Base-by-base conservation (phyloP, 2,329 filamentous ascomycete genomes). In the Fusarium buxicola region DNA sequence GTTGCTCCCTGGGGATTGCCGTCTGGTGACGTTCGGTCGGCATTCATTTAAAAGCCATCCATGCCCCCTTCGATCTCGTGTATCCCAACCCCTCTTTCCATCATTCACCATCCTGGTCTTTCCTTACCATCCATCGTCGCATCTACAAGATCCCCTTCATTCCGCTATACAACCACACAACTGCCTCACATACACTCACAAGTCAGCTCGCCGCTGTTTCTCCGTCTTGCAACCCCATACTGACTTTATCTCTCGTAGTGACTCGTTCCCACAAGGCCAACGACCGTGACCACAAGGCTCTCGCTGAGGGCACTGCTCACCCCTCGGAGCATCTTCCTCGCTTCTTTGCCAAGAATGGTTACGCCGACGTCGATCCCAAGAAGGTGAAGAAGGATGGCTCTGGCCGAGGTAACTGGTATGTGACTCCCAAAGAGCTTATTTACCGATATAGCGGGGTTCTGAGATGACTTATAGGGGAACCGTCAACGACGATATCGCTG, bases 341-440 rank as follows among this genome's bases (percentile, higher is more conserved):
- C 74, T 98, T 91, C 86, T 98, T 98, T 77, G 92, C 87, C 78
- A 97, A 97, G 82, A 81, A 87, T 59, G 94, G 94, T 68, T 89
- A 90, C 74, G 82, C 87, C 71, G 93, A 93, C 74, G 83, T 84
- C 69, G 92, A 96, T 74, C 94, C 95, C 60, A 93, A 92, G 78
- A 95, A 96, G 84, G 89, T 91, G 75, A 99, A 99, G 89, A 99
- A 99, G 84, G 92, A 96, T 73, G 94, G 94, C 64, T 90, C 86
- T 69, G 94, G 94, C 69, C 94, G 92, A 79, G 92, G 91, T 75
- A 97, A 97, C 79, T 99, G 94, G 94, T 97, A 86, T 78, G 89
- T 73, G 21, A 39, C 12, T 16, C 21, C 31, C 48, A 44, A 13
- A 12, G 11, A 34, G 41, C 18, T 15, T 35, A 16, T 44, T 10